Percentiles rank a stretch among this genome's conserved stretches.
phyloP scores from a whole-genome alignment of 176 grass and related monocot species.

The Cymbopogon citratus region DNA sequence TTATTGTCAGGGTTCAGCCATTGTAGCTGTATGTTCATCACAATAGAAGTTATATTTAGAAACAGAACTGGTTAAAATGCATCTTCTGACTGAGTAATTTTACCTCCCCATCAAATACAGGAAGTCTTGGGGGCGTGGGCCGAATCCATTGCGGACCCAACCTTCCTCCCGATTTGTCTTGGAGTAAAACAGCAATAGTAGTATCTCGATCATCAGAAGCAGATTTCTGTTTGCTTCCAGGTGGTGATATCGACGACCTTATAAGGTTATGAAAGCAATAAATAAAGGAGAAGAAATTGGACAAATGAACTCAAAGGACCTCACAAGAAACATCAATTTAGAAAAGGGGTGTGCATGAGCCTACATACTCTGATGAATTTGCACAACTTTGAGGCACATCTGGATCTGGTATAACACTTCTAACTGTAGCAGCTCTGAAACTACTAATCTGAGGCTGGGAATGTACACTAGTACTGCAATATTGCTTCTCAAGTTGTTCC shows the following conservation, averaged over 20 bases:
- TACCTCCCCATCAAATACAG: constrained; percentile 90
- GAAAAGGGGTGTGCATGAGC: neutral
- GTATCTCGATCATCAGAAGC: constrained; percentile 52
- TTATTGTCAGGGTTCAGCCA: constrained; percentile 96
- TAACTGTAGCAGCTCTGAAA: constrained; percentile 67
- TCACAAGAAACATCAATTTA: constrained; percentile 1
- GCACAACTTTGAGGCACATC: constrained; percentile 66
- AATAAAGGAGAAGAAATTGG: neutral
- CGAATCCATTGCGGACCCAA: constrained; percentile 85
- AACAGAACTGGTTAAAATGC: constrained; percentile 8
- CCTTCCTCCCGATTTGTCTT: constrained; percentile 50
- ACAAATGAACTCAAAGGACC: neutral
- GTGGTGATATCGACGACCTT: constrained; percentile 44
- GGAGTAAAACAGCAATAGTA: constrained; percentile 54
- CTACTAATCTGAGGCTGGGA: constrained; percentile 43
- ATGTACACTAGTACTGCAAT: constrained; percentile 31
- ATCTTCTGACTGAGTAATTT: constrained; percentile 10
- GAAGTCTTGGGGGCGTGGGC: constrained; percentile 78
- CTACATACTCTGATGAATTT: constrained; percentile 77
- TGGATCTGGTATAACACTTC: constrained; percentile 80
- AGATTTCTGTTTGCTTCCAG: constrained; percentile 57
- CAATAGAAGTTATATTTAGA: constrained; percentile 24
- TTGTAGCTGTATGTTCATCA: constrained; percentile 52
- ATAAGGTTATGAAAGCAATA: constrained; percentile 8
- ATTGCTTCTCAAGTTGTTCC: constrained; percentile 86